These are phyloP conservation scores for Paecilomyces sp. DNA, from an alignment of 2,329 filamentous ascomycete genomes.

Conservation along the genomic window DNA sequence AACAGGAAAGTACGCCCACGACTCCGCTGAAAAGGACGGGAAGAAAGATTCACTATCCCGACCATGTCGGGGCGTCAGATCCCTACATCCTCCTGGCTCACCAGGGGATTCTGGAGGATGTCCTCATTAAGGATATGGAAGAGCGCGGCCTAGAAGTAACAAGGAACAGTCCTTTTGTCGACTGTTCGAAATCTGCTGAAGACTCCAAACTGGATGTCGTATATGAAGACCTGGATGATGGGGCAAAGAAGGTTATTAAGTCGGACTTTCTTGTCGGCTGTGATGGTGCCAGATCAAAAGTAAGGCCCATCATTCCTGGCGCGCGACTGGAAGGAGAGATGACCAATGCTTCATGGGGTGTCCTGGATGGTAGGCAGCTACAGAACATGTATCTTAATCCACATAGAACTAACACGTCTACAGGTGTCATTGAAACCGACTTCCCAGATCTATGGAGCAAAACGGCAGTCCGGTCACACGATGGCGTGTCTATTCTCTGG, in stretches of 20 bases:
- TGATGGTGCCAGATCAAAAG: constrained; percentile 65
- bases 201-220: constrained; percentile 33
- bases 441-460: constrained; percentile 73
- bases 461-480: constrained; percentile 60
- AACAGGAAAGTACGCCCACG: constrained; percentile 30
- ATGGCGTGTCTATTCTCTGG: constrained; percentile 63
- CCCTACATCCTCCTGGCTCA: constrained; percentile 53
- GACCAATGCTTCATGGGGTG: constrained; percentile 60
- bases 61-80: constrained; percentile 43
- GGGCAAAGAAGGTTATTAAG: constrained; percentile 38
- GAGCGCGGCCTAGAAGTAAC: constrained; percentile 57
- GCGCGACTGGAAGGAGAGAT: constrained; percentile 42
- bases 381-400: not conserved
- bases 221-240: constrained; percentile 31
- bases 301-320: constrained; percentile 56
- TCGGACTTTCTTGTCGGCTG: constrained; percentile 64
- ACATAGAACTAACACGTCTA: not conserved
- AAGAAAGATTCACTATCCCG: constrained; percentile 62
- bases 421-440: constrained; percentile 52
- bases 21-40: constrained; percentile 49
- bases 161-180: constrained; percentile 56
- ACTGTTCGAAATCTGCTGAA: constrained; percentile 42
- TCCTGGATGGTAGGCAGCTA: constrained; percentile 57
- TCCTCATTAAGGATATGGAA: constrained; percentile 62
- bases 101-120: constrained; percentile 67